Percentiles rank a stretch among this genome's conserved stretches.
Conservation (phyloP, 345 rosid genomes). For the Citrus cavaleriei region DNA sequence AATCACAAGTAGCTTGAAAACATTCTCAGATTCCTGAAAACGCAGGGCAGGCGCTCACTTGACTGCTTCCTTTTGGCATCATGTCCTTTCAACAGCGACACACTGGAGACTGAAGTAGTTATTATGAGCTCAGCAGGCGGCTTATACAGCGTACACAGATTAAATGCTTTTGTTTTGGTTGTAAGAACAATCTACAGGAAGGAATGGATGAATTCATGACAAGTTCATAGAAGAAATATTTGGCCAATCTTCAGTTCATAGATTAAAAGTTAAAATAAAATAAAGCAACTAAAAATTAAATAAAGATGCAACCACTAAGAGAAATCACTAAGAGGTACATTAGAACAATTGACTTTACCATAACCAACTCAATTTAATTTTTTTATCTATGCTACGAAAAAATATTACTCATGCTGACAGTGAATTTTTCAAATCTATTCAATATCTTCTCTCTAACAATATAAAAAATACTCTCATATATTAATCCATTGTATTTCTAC, state of each 20-base stretch:
- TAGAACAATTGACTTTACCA: too few relatives aligned
- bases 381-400: too few relatives aligned
- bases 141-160: background rate
- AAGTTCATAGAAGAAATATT: background rate
- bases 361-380: too few relatives aligned
- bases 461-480: too few relatives aligned
- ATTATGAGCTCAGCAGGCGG: background rate
- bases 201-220: background rate
- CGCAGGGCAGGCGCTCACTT: background rate
- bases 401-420: fast-evolving
- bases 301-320: too few relatives aligned
- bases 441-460: too few relatives aligned
- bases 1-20: background rate
- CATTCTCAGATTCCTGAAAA: background rate
- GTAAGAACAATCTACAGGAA: background rate
- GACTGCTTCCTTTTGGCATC: background rate
- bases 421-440: too few relatives aligned
- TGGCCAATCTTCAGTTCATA: background rate
- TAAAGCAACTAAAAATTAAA: too few relatives aligned
- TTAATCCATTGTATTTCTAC: too few relatives aligned
- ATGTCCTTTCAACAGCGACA: background rate
- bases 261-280: too few relatives aligned
- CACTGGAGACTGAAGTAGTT: too few relatives aligned
- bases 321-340: too few relatives aligned
- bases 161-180: background rate